These are phyloP conservation scores for Saccharomycopsis hybrid DNA, from an alignment of 1,139 yeast genomes.

Conservation along the genomic window DNA sequence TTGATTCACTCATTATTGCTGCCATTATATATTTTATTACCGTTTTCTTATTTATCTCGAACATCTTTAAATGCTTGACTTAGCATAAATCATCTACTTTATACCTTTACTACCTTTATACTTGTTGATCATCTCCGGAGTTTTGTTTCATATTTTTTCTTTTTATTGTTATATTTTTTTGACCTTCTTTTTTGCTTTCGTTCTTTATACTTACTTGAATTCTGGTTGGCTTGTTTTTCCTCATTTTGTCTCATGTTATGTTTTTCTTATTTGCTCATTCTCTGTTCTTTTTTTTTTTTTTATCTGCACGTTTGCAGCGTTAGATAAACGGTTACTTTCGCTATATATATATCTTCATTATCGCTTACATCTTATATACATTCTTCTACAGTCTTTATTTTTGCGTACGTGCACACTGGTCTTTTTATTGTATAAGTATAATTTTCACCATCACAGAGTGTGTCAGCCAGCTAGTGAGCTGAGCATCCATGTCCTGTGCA, in stretches of 20 bases:
- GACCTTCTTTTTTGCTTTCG: neutral
- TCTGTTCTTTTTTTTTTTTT: neutral
- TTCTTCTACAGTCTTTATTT: too few relatives aligned
- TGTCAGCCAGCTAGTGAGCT: too few relatives aligned
- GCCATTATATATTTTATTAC: neutral
- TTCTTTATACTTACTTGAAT: neutral
- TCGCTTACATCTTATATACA: too few relatives aligned
- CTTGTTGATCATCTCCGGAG: neutral
- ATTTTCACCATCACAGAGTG: too few relatives aligned
- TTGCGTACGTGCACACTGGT: too few relatives aligned
- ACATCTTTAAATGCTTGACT: neutral
- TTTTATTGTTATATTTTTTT: neutral
- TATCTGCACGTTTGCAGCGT: neutral
- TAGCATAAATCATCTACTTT: too few relatives aligned
- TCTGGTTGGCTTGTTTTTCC: neutral
- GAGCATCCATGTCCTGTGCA: too few relatives aligned
- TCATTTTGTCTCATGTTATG: neutral
- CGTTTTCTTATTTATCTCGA: neutral
- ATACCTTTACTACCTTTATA: neutral
- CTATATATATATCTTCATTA: too few relatives aligned
- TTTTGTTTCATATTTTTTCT: neutral
- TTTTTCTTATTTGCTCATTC: neutral
- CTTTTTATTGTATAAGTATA: too few relatives aligned
- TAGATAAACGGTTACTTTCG: too few relatives aligned
- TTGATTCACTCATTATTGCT: neutral